A percentile compares a stretch with the other conserved stretches of the same genome.
phyloP scores from a whole-genome alignment of 2,329 filamentous ascomycete genomes.

The Fusarium sp. region DNA sequence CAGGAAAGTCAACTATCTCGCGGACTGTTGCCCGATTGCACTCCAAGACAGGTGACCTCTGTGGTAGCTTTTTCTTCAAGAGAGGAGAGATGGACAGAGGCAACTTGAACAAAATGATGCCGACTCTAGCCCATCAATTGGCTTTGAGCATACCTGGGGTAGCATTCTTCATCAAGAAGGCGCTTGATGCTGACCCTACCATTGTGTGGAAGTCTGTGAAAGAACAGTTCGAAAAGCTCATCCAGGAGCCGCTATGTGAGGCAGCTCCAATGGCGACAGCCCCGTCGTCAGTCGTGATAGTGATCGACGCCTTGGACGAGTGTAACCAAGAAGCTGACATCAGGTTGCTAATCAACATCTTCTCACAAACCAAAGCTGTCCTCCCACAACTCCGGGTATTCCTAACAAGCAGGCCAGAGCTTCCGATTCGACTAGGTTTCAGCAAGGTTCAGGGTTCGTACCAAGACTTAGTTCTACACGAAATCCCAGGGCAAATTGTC shows the following conservation, averaged over 20 bases:
- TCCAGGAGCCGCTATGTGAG: background rate
- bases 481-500: slow-evolving; percentile 50
- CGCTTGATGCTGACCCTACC: background rate
- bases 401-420: slow-evolving; percentile 56
- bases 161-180: slow-evolving; percentile 42
- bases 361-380: slow-evolving; percentile 3
- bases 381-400: slow-evolving; percentile 44
- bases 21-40: slow-evolving; percentile 52
- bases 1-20: slow-evolving; percentile 53
- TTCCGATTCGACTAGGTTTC: slow-evolving; percentile 53
- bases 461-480: slow-evolving; percentile 43
- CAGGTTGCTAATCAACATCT: background rate
- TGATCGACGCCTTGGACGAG: background rate
- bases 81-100: slow-evolving; percentile 50
- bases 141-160: background rate
- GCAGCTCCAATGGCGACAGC: background rate
- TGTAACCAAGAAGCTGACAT: background rate
- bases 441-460: slow-evolving; percentile 34
- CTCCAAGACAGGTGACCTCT: slow-evolving; percentile 25
- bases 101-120: slow-evolving; percentile 50
- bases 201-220: background rate
- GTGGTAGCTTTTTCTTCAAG: too few species aligned
- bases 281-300: background rate
- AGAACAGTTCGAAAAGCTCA: background rate
- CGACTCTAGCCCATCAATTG: slow-evolving; percentile 53